Conservation (phyloP, 441 rosid genomes). For the Gossypium lobatum region DNA sequence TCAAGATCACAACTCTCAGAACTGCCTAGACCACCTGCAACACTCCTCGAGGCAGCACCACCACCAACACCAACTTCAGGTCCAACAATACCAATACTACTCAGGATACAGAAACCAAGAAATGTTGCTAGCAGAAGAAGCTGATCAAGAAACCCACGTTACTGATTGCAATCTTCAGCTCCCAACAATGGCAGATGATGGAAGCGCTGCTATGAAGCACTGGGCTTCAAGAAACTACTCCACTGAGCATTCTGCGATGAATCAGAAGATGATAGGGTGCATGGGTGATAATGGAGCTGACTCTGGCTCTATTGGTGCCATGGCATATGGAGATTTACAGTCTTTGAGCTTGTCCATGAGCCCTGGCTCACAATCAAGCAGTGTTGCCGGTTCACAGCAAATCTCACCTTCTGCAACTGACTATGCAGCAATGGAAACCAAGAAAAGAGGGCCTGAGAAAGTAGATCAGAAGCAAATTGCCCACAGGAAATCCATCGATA, state of each 20-base stretch:
- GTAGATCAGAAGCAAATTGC: slow-evolving; percentile 68
- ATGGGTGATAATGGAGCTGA: slow-evolving; percentile 33
- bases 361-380: slow-evolving; percentile 93
- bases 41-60: slow-evolving; percentile 29
- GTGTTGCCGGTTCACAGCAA: slow-evolving; percentile 63
- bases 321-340: slow-evolving; percentile 72
- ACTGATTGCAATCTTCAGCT: slow-evolving; percentile 32
- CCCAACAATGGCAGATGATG: slow-evolving; percentile 33
- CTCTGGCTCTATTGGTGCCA: slow-evolving; percentile 38
- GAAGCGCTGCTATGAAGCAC: slow-evolving; percentile 33
- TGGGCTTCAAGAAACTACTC: slow-evolving; percentile 46
- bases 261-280: slow-evolving; percentile 39
- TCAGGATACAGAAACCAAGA: slow-evolving; percentile 38
- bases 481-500: slow-evolving; percentile 94
- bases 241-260: slow-evolving; percentile 30
- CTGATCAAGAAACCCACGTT: slow-evolving; percentile 28
- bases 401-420: slow-evolving; percentile 43
- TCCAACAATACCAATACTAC: slow-evolving; percentile 31
- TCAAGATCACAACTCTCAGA: slow-evolving; percentile 36
- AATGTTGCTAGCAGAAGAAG: slow-evolving; percentile 27
- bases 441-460: slow-evolving; percentile 75
- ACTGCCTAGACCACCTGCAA: slow-evolving; percentile 34
- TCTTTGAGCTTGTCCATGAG: slow-evolving; percentile 95
- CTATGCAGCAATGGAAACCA: slow-evolving; percentile 41
- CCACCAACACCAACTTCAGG: slow-evolving; percentile 28